Base-by-base conservation (phyloP, 305 asterid genomes). In the Fraxinus nigra region DNA sequence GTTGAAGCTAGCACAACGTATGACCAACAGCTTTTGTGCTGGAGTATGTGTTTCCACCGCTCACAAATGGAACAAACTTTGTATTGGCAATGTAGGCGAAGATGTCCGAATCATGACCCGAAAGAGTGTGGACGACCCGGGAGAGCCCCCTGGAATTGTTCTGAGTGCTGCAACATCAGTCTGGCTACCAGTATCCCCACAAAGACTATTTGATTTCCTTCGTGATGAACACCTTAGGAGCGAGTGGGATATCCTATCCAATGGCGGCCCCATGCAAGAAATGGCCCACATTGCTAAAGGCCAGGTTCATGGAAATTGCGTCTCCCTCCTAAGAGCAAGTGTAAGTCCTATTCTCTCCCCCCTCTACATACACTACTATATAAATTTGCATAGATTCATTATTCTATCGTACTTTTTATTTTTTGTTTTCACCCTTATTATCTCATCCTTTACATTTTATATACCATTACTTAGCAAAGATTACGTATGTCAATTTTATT, bases 271-370 rank as follows among this genome's bases (percentile, higher is more conserved):
- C 30, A 92, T 94, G 98, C 98, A 94, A 78, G 99, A 96, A 80
- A 94, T 96, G 97, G 94, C 97, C 13, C 98, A 92, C 73, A 94
- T 96, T 37, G 97, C 98, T 63, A 94, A 96, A 84, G 99, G 99
- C 75, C 97, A 90, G 82, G 98, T 94, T 82, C 98, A 91, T 35
- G 95, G 95, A 83, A 96, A 96, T 75, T 94, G 95, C 74, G 99
- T 96, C 51, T 96, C 99, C 3, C 98, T 96, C 84, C 94, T 96
- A 8, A 91, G 98, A 8, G 93, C 98, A 16, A 86, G 92, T 77
- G 99, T 94, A 90, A 90, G 89, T 81, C 28, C n/a, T 32, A 1
- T 11, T 30, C 77, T 32, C 80, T 51, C 61, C 22, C 22, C 61
- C 8, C 22, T 51, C 22, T 51, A 51, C 8, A 16, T 13, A 46